Conservation (phyloP, 2,329 filamentous ascomycete species). For the Samsoniella hepiali region DNA sequence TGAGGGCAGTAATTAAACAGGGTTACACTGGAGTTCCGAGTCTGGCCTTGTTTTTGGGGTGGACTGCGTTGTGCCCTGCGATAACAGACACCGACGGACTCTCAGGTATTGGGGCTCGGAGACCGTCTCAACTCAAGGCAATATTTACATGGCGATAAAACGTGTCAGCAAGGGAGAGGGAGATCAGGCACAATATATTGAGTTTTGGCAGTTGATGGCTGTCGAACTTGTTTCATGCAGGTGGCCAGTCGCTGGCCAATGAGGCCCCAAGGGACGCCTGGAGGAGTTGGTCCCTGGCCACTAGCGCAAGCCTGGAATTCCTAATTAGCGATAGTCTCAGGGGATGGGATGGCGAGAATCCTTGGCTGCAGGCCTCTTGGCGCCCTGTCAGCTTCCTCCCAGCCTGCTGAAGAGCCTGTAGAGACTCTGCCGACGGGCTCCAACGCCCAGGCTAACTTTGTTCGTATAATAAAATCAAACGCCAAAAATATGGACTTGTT, state of each 20-base stretch:
- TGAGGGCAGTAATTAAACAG: slow-evolving; percentile 13
- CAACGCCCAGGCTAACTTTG: neutral
- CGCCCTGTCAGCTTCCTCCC: neutral
- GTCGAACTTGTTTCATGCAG: slow-evolving; percentile 17
- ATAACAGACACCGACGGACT: neutral
- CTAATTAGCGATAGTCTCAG: slow-evolving; percentile 13
- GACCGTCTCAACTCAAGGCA: too few species aligned
- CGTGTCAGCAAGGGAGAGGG: neutral
- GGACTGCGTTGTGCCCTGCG: neutral
- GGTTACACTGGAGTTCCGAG: neutral
- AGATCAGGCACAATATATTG: neutral
- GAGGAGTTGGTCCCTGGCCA: slow-evolving; percentile 6
- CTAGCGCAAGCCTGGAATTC: slow-evolving; percentile 7
- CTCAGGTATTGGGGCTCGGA: too few species aligned
- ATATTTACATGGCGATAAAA: neutral
- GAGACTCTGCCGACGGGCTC: neutral
- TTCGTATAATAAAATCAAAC: neutral
- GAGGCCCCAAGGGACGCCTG: neutral
- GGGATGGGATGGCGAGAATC: slow-evolving; percentile 4
- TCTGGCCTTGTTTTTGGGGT: neutral
- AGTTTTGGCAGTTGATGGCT: neutral
- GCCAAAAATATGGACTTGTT: neutral
- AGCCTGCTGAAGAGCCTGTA: neutral
- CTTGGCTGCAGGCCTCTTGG: neutral
- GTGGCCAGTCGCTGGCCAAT: slow-evolving; percentile 4